Percentiles rank a stretch among this genome's conserved stretches.
phyloP scores from a whole-genome alignment of 2,329 filamentous ascomycete genomes.

The Ceratocystis destructans region DNA sequence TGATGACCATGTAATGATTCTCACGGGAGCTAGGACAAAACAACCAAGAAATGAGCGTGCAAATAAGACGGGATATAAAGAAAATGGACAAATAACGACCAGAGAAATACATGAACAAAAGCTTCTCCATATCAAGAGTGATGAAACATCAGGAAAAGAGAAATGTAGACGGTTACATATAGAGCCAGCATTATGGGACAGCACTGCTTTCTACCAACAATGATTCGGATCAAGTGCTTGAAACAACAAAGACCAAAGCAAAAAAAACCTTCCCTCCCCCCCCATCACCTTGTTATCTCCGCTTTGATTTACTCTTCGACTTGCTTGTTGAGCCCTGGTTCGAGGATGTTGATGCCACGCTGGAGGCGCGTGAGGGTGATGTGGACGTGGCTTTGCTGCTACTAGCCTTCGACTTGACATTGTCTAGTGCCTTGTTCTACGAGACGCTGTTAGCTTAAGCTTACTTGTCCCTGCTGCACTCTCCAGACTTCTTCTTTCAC shows the following conservation, averaged over 20 bases:
- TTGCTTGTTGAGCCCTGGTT: constrained; percentile 28
- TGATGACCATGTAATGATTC: neutral
- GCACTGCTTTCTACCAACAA: too few relatives aligned
- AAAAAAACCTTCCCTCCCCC: neutral
- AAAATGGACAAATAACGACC: neutral
- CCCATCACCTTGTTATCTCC: constrained; percentile 25
- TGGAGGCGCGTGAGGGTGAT: constrained; percentile 70
- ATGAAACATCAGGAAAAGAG: neutral
- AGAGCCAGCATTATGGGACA: neutral
- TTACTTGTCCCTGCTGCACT: neutral
- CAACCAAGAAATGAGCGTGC: neutral
- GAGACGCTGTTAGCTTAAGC: constrained; percentile 7
- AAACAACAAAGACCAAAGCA: constrained; percentile 8
- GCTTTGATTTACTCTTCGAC: constrained; percentile 41
- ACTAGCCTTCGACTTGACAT: constrained; percentile 52
- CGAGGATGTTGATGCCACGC: constrained; percentile 64
- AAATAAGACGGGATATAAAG: neutral
- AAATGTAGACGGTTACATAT: neutral
- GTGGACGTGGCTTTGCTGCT: constrained; percentile 63
- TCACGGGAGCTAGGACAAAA: neutral
- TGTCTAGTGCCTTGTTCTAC: constrained; percentile 88
- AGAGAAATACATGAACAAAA: neutral
- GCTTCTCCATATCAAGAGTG: neutral
- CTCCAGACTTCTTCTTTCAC: neutral
- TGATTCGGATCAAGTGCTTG: neutral